Conservation (phyloP, 148 eudicot species). For the Dysphania ambrosioides region DNA sequence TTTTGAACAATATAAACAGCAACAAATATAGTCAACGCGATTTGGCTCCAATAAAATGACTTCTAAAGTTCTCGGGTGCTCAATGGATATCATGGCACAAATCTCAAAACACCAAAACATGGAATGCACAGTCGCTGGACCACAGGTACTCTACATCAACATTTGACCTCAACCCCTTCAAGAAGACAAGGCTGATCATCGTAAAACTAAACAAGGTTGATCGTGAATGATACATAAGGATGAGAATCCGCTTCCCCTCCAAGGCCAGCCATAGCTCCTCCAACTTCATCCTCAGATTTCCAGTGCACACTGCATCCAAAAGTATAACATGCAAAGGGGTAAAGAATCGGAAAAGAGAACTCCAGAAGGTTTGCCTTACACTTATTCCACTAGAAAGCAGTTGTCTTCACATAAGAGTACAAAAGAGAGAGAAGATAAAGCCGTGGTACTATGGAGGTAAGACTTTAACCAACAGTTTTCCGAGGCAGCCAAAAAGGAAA, state of each 20-base stretch:
- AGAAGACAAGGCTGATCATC: slow-evolving; percentile 19
- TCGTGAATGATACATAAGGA: slow-evolving; percentile 90
- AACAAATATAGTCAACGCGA: slow-evolving; percentile 4
- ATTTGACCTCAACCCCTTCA: slow-evolving; percentile 13
- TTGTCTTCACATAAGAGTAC: not conserved
- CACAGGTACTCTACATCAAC: slow-evolving; percentile 21
- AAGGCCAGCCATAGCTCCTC: slow-evolving; percentile 63
- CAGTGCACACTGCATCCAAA: slow-evolving; percentile 60
- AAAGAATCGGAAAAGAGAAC: not conserved
- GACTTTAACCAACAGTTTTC: not conserved
- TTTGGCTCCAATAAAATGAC: slow-evolving; percentile 18
- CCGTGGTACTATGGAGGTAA: not conserved
- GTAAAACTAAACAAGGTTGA: slow-evolving; percentile 54
- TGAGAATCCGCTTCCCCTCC: slow-evolving; percentile 79
- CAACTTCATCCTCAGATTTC: slow-evolving; percentile 72
- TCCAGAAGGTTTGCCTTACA: not conserved
- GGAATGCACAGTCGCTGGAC: slow-evolving; percentile 23
- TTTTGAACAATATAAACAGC: slow-evolving; percentile 25
- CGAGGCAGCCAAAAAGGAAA: not conserved
- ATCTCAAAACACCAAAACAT: slow-evolving; percentile 17
- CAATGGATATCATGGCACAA: slow-evolving; percentile 15
- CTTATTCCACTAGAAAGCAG: not conserved
- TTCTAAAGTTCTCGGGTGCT: slow-evolving; percentile 1
- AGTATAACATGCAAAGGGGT: slow-evolving; percentile 10
- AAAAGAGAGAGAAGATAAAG: not conserved